Conservation (phyloP, 257 asterid species). For the Misopates orontium region DNA sequence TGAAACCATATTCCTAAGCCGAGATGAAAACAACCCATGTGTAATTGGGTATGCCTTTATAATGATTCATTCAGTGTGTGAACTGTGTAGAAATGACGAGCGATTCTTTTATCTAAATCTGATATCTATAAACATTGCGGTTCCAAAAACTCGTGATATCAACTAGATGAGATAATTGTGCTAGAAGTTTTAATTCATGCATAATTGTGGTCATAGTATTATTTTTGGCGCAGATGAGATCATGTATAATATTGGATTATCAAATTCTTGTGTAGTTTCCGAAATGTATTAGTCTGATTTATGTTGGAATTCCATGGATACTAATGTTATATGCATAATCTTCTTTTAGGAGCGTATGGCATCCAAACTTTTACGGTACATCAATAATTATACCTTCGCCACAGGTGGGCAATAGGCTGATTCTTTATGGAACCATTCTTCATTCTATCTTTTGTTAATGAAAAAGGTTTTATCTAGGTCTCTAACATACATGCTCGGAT, state of each 20-base stretch:
- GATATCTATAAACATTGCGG: too few relatives aligned
- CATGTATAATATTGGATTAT: too few relatives aligned
- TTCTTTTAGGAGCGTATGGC: conserved; percentile 56
- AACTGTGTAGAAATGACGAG: too few relatives aligned
- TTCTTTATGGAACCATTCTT: neutral
- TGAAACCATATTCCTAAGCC: conserved; percentile 67
- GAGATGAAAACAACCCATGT: conserved; percentile 65
- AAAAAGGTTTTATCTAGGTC: conserved; percentile 41
- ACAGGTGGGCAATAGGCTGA: conserved; percentile 45
- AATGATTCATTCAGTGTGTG: neutral
- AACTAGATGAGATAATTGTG: too few relatives aligned
- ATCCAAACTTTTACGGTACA: conserved; percentile 53
- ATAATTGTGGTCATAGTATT: too few relatives aligned
- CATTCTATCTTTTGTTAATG: too few relatives aligned
- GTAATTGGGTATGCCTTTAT: conserved; percentile 61
- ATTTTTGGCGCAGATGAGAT: too few relatives aligned
- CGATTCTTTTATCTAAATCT: too few relatives aligned
- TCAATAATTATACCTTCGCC: conserved; percentile 61
- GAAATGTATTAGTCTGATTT: too few relatives aligned
- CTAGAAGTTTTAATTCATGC: too few relatives aligned
- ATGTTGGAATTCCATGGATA: neutral
- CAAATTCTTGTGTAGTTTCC: too few relatives aligned
- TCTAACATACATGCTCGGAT: conserved; percentile 71
- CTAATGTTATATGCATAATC: conserved; percentile 8
- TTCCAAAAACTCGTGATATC: too few relatives aligned